Conservation (phyloP, 345 rosid species). For the Cardamine resedifolia region DNA sequence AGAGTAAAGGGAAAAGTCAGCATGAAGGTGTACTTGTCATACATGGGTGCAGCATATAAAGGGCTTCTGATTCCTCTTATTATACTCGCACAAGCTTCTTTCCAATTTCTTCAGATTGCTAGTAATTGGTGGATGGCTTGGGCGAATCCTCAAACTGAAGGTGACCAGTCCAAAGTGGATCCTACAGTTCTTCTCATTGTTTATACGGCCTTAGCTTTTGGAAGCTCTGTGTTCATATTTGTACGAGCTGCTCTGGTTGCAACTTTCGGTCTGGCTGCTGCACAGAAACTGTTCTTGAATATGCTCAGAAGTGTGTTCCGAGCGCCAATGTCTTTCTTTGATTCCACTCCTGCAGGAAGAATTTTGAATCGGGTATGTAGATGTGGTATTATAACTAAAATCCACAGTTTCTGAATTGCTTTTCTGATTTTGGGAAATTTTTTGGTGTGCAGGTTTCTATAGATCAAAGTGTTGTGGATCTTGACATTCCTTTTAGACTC, state of each 20-base stretch:
- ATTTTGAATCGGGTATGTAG: slow-evolving; percentile 88
- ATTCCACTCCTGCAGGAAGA: slow-evolving; percentile 97
- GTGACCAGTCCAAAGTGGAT: slow-evolving; percentile 76
- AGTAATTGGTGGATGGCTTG: slow-evolving; percentile 99
- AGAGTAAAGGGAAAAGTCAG: slow-evolving; percentile 92
- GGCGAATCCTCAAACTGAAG: slow-evolving; percentile 99
- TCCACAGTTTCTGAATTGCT: background rate
- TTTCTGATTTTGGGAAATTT: background rate
- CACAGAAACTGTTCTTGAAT: slow-evolving; percentile 85
- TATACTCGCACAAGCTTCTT: slow-evolving; percentile 77
- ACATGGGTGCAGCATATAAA: slow-evolving; percentile 97
- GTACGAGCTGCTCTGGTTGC: slow-evolving; percentile 97
- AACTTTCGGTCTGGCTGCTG: slow-evolving; percentile 96
- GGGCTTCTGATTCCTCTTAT: slow-evolving; percentile 89
- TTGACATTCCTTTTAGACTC: slow-evolving; percentile 98
- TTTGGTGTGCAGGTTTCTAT: slow-evolving; percentile 70
- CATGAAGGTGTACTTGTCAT: slow-evolving; percentile 96
- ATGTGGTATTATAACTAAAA: background rate
- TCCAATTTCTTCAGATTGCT: slow-evolving; percentile 98
- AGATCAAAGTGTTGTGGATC: slow-evolving; percentile 99
- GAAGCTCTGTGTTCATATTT: slow-evolving; percentile 94
- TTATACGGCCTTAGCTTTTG: slow-evolving; percentile 97
- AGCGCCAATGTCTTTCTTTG: slow-evolving; percentile 99
- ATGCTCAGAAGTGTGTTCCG: slow-evolving; percentile 95
- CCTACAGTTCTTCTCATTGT: slow-evolving; percentile 84